phyloP scores from a whole-genome alignment of 495 filamentous ascomycete genomes.

The Annulohypoxylon bovei region DNA sequence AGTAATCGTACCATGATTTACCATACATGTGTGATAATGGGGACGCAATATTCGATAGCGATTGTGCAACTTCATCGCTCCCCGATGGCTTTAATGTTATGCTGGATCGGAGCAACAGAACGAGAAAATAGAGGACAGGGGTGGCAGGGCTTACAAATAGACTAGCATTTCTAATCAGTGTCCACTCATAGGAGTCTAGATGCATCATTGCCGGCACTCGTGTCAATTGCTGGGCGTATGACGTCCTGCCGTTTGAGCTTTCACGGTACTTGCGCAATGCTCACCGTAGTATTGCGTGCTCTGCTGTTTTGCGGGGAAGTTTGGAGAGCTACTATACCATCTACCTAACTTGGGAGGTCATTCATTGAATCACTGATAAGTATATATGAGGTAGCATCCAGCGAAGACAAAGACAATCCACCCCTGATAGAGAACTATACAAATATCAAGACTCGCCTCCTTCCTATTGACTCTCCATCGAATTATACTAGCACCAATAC shows the following conservation, averaged over 20 bases:
- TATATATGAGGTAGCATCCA: constrained; percentile 33
- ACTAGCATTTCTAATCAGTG: constrained; percentile 39
- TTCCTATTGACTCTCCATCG: neutral
- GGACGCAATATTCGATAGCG: constrained; percentile 5
- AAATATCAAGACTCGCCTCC: constrained; percentile 8
- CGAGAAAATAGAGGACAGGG: neutral
- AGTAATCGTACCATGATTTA: constrained; percentile 21
- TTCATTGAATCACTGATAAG: constrained; percentile 13
- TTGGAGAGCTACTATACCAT: constrained; percentile 25
- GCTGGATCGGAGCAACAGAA: neutral
- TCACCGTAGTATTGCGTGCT: constrained; percentile 28
- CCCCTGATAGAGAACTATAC: constrained; percentile 21
- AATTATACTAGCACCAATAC: neutral
- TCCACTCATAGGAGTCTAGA: constrained; percentile 4
- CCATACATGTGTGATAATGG: neutral
- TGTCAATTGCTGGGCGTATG: constrained; percentile 24
- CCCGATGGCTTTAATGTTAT: neutral
- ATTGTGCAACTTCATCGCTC: constrained; percentile 12
- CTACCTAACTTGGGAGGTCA: constrained; percentile 13
- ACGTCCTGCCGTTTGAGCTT: constrained; percentile 22
- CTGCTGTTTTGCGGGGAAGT: constrained; percentile 28
- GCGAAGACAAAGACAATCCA: neutral
- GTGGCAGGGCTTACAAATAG: constrained; percentile 35
- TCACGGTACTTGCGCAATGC: constrained; percentile 24
- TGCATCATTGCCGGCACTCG: constrained; percentile 17